Percentiles rank a stretch among this genome's conserved stretches.
Evolutionary conservation across 2,329 filamentous ascomycete species (phyloP).

Genomic region (Aspergillus sp.): DNA sequence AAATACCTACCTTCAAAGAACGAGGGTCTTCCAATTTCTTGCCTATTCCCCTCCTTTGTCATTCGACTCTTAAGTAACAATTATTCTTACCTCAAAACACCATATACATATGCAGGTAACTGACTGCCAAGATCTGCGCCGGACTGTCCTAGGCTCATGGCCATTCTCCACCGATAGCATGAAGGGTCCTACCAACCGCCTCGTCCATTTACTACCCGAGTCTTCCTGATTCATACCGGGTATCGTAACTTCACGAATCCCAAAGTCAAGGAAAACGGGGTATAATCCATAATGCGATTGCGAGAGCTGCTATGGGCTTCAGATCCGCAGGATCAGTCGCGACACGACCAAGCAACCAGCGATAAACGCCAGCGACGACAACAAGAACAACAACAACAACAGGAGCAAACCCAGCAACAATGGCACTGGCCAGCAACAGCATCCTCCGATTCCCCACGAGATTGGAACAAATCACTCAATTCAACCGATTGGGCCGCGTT

Average conservation of each 20-base stretch:
- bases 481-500: slow-evolving; percentile 31
- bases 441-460: slow-evolving; percentile 17
- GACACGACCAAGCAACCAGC: slow-evolving; percentile 6
- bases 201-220: background rate
- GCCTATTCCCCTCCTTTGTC: background rate
- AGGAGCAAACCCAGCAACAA: no score
- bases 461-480: slow-evolving; percentile 40
- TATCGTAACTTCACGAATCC: background rate
- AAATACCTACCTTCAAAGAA: no score
- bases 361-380: slow-evolving; percentile 13
- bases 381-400: background rate
- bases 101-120: no score
- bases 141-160: background rate
- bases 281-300: slow-evolving; percentile 40
- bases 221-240: background rate
- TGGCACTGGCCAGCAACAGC: slow-evolving; percentile 8
- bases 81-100: no score
- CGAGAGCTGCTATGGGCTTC: slow-evolving; percentile 44
- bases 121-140: background rate
- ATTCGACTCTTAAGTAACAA: background rate
- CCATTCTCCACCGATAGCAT: background rate
- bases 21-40: no score
- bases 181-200: background rate
- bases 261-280: background rate
- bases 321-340: slow-evolving; percentile 16